phyloP scores from a whole-genome alignment of 148 eudicot genomes.

The Rhododendron mucronatum region DNA sequence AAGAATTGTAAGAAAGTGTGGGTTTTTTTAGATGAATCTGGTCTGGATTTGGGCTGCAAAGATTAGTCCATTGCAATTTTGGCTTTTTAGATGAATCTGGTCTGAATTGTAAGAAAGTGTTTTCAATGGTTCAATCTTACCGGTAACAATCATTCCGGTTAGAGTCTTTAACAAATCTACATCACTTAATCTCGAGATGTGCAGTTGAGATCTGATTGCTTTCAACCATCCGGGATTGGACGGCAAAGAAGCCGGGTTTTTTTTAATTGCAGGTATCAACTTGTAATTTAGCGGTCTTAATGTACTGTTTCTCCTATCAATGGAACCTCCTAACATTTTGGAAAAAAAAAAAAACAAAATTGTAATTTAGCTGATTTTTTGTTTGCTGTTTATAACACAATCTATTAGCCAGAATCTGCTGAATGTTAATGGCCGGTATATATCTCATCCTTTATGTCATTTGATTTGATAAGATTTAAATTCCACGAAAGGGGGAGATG shows the following conservation, averaged over 20 bases:
- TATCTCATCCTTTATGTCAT: neutral
- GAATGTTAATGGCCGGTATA: neutral
- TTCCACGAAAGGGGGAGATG: neutral
- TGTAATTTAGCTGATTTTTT: too few species aligned
- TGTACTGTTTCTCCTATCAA: too few species aligned
- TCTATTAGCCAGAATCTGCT: neutral
- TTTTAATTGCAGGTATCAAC: neutral
- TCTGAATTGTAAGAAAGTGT: too few species aligned
- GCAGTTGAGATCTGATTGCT: neutral
- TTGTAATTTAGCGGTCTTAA: too few species aligned
- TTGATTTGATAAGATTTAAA: neutral
- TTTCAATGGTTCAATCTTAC: neutral
- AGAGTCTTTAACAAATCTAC: neutral
- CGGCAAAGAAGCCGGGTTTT: neutral
- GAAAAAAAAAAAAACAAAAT: too few species aligned
- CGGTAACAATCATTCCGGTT: too few species aligned
- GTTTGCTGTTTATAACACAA: too few species aligned
- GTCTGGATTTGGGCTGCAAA: neutral
- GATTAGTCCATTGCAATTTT: too few species aligned
- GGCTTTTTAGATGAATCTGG: rapidly evolving
- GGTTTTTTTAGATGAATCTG: too few species aligned
- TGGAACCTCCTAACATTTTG: too few species aligned
- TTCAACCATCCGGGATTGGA: neutral
- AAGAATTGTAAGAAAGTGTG: neutral
- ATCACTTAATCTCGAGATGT: neutral